A percentile compares a stretch with the other conserved stretches of the same genome.
These are phyloP conservation scores for Amborella trichopoda DNA, from an alignment of 164 flowering plant species.

Conservation along the genomic window DNA sequence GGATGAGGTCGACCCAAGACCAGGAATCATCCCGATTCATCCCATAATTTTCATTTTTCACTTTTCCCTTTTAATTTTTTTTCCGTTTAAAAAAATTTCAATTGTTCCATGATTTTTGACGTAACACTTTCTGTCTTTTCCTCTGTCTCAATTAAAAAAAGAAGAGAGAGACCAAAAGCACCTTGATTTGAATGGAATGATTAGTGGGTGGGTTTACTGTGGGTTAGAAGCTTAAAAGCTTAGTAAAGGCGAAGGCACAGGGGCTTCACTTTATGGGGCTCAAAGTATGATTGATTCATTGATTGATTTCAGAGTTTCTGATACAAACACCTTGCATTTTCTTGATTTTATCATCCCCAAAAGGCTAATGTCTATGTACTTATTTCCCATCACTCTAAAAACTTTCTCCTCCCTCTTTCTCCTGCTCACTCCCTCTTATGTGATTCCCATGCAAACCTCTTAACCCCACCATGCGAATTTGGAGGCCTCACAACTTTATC, in stretches of 20 bases:
- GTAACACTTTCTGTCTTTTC: constrained; percentile 56
- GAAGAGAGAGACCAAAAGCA: constrained; percentile 22
- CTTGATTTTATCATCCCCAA: too few species aligned
- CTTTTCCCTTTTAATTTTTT: not conserved
- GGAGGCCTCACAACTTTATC: constrained; percentile 12
- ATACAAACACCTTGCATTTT: too few species aligned
- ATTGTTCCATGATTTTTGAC: constrained; percentile 9
- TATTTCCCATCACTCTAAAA: too few species aligned
- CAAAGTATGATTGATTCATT: constrained; percentile 13
- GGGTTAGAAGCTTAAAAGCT: constrained; percentile 25
- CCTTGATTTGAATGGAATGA: constrained; percentile 33
- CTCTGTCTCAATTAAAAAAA: constrained; percentile 37
- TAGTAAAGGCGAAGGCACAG: constrained; percentile 13
- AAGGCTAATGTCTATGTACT: too few species aligned
- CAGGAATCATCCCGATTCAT: constrained; percentile 19
- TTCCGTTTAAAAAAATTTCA: not conserved
- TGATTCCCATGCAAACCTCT: too few species aligned
- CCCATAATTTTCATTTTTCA: constrained; percentile 1
- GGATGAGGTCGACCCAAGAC: constrained; percentile 19
- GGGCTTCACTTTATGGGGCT: not conserved
- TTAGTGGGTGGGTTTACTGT: constrained; percentile 4
- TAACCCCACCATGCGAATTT: constrained; percentile 37
- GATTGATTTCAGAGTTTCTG: constrained; percentile 13
- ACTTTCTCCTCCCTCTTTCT: too few species aligned
- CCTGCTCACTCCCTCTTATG: not conserved